Conservation (phyloP, 2,329 filamentous ascomycete genomes). For the Metarhizium rileyi region DNA sequence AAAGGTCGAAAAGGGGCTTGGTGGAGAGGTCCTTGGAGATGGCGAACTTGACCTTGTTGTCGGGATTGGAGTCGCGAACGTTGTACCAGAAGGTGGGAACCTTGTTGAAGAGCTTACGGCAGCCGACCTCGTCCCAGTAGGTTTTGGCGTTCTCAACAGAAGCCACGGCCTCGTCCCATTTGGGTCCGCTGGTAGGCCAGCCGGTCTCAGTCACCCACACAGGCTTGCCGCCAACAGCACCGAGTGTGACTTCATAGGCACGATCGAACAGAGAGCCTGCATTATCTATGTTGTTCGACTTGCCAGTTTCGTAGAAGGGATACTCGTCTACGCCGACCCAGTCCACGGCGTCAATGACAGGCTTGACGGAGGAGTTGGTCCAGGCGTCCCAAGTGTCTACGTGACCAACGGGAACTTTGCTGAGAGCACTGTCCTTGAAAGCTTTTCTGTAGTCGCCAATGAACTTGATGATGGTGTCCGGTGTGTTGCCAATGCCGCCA, state of each 20-base stretch:
- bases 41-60: conserved; percentile 48
- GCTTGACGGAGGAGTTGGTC: conserved; percentile 48
- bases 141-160: conserved; percentile 48
- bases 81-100: conserved; percentile 52
- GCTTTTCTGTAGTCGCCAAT: conserved; percentile 54
- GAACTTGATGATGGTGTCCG: conserved; percentile 51
- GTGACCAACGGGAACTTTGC: conserved; percentile 48
- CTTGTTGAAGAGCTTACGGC: conserved; percentile 46
- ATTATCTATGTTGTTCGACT: conserved; percentile 46
- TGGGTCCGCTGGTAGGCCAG: conserved; percentile 48
- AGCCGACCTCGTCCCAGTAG: conserved; percentile 55
- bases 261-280: conserved; percentile 43
- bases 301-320: conserved; percentile 53
- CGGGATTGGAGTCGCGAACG: conserved; percentile 50
- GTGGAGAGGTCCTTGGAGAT: conserved; percentile 44
- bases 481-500: conserved; percentile 49
- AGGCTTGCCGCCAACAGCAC: conserved; percentile 39
- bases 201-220: conserved; percentile 58
- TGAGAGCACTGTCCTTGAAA: conserved; percentile 36
- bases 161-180: conserved; percentile 44
- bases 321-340: conserved; percentile 57
- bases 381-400: conserved; percentile 61
- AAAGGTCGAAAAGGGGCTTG: conserved; percentile 42
- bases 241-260: conserved; percentile 34
- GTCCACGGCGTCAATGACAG: conserved; percentile 52